Percentiles rank a stretch among this genome's conserved stretches.
phyloP scores from a whole-genome alignment of 176 grass and related monocot genomes.

The Zizania latifolia region DNA sequence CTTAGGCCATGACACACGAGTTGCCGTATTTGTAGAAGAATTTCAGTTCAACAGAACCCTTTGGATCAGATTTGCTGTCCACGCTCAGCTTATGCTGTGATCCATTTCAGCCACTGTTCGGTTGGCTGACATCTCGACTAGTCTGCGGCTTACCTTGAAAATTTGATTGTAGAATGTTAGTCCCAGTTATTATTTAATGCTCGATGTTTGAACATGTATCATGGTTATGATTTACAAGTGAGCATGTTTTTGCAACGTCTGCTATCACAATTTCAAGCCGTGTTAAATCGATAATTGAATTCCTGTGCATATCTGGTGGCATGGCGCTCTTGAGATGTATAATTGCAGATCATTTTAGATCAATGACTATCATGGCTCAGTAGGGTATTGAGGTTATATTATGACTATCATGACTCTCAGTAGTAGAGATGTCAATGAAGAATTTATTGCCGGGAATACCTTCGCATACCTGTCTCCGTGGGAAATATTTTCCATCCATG shows the following conservation, averaged over 20 bases:
- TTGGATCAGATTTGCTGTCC: neutral
- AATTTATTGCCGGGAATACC: too few species aligned
- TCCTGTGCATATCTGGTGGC: neutral
- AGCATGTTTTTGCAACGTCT: neutral
- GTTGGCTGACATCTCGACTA: neutral
- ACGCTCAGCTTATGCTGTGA: neutral
- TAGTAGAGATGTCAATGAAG: too few species aligned
- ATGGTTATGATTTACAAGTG: neutral
- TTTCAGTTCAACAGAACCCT: neutral
- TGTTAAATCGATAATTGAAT: constrained; percentile 1
- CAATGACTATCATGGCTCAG: too few species aligned
- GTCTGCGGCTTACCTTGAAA: neutral
- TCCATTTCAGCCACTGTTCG: neutral
- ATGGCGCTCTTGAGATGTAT: neutral
- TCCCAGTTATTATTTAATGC: neutral
- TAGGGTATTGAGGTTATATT: too few species aligned
- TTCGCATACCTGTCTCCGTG: too few species aligned
- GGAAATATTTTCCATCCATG: too few species aligned
- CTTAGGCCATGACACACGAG: constrained; percentile 32
- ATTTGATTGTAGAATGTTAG: constrained; percentile 12
- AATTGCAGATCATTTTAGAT: too few species aligned
- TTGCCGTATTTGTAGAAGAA: neutral
- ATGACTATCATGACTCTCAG: too few species aligned
- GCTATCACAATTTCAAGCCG: neutral
- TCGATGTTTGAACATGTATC: neutral